Evolutionary conservation across 116 monocot species (phyloP).

Genomic region (Papilionanthe hybrid): DNA sequence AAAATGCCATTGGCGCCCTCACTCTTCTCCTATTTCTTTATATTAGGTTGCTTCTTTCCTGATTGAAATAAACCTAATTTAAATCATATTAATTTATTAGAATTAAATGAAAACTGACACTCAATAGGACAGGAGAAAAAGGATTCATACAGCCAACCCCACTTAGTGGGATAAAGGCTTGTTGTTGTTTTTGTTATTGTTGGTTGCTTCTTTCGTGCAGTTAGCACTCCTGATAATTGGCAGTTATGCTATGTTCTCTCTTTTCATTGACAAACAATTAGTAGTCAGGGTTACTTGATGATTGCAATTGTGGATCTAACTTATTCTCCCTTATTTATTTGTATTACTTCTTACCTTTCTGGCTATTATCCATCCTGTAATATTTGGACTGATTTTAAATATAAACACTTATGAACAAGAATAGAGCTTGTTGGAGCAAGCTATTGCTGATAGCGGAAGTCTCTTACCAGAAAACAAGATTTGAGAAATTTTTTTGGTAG

Average conservation of each 20-base stretch:
- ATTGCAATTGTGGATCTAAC: background rate
- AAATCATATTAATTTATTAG: too few relatives aligned
- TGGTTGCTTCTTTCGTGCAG: background rate
- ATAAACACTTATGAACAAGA: background rate
- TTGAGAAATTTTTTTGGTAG: background rate
- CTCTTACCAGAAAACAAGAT: background rate
- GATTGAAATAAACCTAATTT: too few relatives aligned
- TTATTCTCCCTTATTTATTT: background rate
- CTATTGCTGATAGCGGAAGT: background rate
- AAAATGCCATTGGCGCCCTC: background rate
- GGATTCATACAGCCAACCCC: too few relatives aligned
- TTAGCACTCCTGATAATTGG: background rate
- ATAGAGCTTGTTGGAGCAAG: conserved; percentile 4
- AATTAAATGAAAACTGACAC: too few relatives aligned
- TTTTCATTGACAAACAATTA: background rate
- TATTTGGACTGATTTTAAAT: background rate
- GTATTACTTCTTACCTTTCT: background rate
- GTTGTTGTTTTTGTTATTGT: too few relatives aligned
- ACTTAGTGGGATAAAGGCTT: too few relatives aligned
- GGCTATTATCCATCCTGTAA: background rate
- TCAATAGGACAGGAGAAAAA: too few relatives aligned
- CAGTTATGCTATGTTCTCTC: background rate
- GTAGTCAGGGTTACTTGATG: background rate
- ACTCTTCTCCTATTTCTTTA: background rate
- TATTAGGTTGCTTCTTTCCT: background rate